Evolutionary conservation across 768 basidiomycete species (phyloP), one percentile per base, ranked within the genome.

Genomic region (Boletus pseudopeckii): DNA sequence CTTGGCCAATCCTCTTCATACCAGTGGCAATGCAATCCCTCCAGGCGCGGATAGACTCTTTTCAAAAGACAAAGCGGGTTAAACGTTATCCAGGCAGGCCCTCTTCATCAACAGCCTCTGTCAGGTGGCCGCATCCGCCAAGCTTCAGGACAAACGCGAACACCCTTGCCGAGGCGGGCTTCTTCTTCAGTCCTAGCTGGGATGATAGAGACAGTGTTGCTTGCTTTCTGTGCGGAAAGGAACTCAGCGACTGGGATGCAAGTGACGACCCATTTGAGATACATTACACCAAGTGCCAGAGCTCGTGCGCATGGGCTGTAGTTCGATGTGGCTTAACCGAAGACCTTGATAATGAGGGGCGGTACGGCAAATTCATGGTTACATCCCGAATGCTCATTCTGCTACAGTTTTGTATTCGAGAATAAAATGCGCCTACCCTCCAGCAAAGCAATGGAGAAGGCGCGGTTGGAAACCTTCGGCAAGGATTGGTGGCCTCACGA

Each of bases 191-290:
- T 57, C 91, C 91, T 0, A 81, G 80, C 58, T 73, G 75, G 54
- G 80, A 83, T 22, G 84, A 86, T 55, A 75, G 74, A 15, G 91
- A 94, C 71, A 85, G 82, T 61, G 92, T 89, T 20, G 77, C 80
- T 5, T 98, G 95, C 69, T 97, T 86, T 68, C 73, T 87, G 58
- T 98, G 95, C 73, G 78, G 77, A 42, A 90, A 94, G 62, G 77
- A 86, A 56, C 77, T 98, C 9, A 82, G 83, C 50, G 90, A 87
- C 18, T 98, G 95, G 95, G 88, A 88, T 44, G 77, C 76, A 42
- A 74, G 82, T 1, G 94, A 98, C 61, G 90, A 95, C 71, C 94
- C 95, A 1, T 88, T 89, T 59, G 77, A 82, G 38, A 86, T 96
- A 37, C 95, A 98, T 64, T 85, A 79, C 68, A 67, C 75, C 32